Evolutionary conservation across 1,284 basidiomycete genomes (phyloP).

Genomic region (Pseudozyma hubeiensis): DNA sequence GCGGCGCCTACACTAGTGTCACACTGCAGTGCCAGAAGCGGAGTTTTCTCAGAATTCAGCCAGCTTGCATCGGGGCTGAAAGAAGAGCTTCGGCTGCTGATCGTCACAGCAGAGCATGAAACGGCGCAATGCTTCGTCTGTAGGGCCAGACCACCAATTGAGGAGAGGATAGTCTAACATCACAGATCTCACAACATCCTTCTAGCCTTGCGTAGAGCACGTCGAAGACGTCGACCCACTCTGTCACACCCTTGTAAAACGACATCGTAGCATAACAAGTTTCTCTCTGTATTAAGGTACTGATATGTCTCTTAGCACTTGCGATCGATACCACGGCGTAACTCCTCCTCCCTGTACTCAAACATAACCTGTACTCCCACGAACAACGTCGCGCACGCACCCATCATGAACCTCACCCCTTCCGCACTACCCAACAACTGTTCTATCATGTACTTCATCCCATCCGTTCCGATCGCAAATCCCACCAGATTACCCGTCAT

Average conservation of each 20-base stretch:
- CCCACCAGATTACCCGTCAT: constrained; percentile 93
- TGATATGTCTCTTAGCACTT: constrained; percentile 29
- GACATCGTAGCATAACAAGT: no score
- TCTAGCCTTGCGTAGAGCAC: no score
- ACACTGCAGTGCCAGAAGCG: not conserved
- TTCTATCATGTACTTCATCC: constrained; percentile 78
- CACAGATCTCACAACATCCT: no score
- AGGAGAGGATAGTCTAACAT: no score
- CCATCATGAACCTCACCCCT: constrained; percentile 78
- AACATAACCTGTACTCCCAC: constrained; percentile 87
- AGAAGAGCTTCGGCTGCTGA: no score
- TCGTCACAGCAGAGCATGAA: no score
- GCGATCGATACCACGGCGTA: constrained; percentile 44
- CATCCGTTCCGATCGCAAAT: constrained; percentile 90
- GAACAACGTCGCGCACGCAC: constrained; percentile 79
- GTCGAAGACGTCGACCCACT: no score
- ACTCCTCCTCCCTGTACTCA: constrained; percentile 70
- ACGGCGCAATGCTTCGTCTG: no score
- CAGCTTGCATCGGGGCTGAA: constrained; percentile 1
- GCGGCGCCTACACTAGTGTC: not conserved
- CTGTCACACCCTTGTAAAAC: no score
- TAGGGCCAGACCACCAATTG: no score
- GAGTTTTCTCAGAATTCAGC: not conserved
- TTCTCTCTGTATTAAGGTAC: no score
- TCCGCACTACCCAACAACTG: constrained; percentile 77